These are phyloP conservation scores for Capronia americana DNA, from an alignment of 2,329 filamentous ascomycete genomes.

Conservation along the genomic window DNA sequence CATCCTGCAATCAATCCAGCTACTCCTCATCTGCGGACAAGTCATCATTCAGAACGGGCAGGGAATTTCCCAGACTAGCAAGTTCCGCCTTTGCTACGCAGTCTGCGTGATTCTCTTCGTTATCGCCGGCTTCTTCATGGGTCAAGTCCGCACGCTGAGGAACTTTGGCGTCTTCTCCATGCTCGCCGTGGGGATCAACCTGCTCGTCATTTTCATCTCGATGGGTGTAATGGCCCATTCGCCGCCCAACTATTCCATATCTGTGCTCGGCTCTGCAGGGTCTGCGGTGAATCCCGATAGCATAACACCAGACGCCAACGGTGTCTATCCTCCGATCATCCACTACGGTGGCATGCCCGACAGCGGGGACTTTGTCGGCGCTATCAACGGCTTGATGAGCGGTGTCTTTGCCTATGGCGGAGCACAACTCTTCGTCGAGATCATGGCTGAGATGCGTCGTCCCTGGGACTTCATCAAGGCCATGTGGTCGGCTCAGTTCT, in stretches of 20 bases:
- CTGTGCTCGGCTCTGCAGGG: conserved; percentile 41
- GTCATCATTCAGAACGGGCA: conserved; percentile 39
- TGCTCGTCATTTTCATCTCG: conserved; percentile 43
- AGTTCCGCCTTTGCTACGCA: conserved; percentile 36
- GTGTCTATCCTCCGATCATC: conserved; percentile 37
- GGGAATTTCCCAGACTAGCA: conserved; percentile 38
- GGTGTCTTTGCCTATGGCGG: conserved; percentile 44
- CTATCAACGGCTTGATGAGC: conserved; percentile 43
- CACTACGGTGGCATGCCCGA: conserved; percentile 39
- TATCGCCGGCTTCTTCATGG: conserved; percentile 40
- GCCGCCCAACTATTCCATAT: conserved; percentile 42
- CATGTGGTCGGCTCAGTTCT: conserved; percentile 35
- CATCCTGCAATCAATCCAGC: conserved; percentile 55
- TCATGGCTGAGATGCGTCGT: conserved; percentile 45
- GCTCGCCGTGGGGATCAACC: conserved; percentile 42
- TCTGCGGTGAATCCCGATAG: conserved; percentile 38
- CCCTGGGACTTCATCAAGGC: conserved; percentile 38
- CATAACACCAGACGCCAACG: conserved; percentile 39
- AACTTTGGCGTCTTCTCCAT: conserved; percentile 42
- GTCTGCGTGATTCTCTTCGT: conserved; percentile 42
- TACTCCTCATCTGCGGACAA: conserved; percentile 46
- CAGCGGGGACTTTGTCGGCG: conserved; percentile 35
- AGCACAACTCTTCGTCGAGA: conserved; percentile 43
- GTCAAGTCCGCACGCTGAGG: conserved; percentile 43
- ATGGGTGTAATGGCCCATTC: conserved; percentile 44